Evolutionary conservation across 805 yeast genomes (phyloP), one percentile per base, ranked within the genome.

Genomic region (Cyberlindnera mycetangii): DNA sequence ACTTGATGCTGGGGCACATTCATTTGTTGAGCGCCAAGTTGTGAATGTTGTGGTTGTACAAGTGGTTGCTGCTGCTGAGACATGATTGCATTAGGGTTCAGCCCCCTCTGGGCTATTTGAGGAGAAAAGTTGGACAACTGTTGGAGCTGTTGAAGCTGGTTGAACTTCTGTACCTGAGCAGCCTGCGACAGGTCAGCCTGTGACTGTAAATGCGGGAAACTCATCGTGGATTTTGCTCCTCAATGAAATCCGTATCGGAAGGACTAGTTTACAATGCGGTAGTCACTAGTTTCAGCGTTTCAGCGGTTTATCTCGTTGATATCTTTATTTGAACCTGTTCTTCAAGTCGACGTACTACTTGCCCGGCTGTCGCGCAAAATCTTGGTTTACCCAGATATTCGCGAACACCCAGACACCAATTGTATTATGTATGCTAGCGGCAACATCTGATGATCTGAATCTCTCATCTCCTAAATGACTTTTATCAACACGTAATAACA

Each of bases 21-120:
- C 32, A 36, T 17, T 28, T 44, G 48, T 10, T 45, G 49, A 12
- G 49, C 31, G 42, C 50, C 17, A 42, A 46, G 50, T 9, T 38
- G 47, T 5, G 25, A 42, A 19, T 49, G 56, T 38, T 52, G 60
- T 20, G 50, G 57, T 32, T 32, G 55, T 31, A 49, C 59, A 5
- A 44, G 50, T 36, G 48, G 56, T 27, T 43, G 52, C 30, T 43
- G 52, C 32, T 39, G 53, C 12, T 44, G 47, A 3, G 41, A 37
- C 34, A 37, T 28, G 9, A 37, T 4, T 16, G 28, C 34, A 16
- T 33, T 41, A 18, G 59, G 53, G 19, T 51, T 51, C 15, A 52
- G 17, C 3, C 40, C 45, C 32, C 49, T 42, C 32, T 54, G 64
- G 1, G 38, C 39, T 3, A 47, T 28, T 31, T 50, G 54, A 27